Evolutionary conservation across 352 stramenopile genomes (phyloP).

Genomic region (Aphanomyces stellatus): DNA sequence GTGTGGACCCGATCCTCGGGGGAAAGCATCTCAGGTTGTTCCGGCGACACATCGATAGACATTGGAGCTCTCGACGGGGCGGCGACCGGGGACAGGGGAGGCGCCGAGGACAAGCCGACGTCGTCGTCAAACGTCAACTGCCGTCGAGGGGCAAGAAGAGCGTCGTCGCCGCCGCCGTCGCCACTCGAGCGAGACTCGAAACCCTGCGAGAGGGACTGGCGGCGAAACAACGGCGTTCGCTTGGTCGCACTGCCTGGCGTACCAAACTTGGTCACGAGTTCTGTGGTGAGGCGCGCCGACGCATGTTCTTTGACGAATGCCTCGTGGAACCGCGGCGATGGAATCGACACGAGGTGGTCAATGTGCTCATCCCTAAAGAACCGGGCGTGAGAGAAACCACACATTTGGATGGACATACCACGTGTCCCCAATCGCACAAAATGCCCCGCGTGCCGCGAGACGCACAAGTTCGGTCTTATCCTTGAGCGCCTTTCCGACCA

Average conservation of each 20-base stretch:
- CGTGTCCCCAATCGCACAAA: conserved; percentile 8
- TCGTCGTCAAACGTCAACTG: too few species aligned
- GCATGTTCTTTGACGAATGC: conserved; percentile 2
- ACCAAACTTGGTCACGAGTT: background rate
- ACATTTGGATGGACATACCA: background rate
- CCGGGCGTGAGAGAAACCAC: background rate
- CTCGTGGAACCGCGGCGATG: background rate
- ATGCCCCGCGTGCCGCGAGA: background rate
- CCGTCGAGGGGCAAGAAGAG: background rate
- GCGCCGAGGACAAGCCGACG: too few species aligned
- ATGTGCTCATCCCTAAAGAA: conserved; percentile 16
- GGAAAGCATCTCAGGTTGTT: background rate
- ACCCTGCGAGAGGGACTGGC: background rate
- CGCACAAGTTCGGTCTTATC: conserved; percentile 9
- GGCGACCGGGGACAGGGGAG: too few species aligned
- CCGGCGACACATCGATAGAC: background rate
- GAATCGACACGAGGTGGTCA: conserved; percentile 5
- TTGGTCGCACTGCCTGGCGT: background rate
- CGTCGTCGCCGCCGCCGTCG: background rate
- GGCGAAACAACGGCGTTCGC: conserved; percentile 5
- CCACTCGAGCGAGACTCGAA: background rate
- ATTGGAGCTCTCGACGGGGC: background rate
- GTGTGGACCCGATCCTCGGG: background rate
- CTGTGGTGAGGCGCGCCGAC: background rate
- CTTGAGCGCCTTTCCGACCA: background rate